phyloP scores from a whole-genome alignment of 148 eudicot species.

The Arbutus unedo region DNA sequence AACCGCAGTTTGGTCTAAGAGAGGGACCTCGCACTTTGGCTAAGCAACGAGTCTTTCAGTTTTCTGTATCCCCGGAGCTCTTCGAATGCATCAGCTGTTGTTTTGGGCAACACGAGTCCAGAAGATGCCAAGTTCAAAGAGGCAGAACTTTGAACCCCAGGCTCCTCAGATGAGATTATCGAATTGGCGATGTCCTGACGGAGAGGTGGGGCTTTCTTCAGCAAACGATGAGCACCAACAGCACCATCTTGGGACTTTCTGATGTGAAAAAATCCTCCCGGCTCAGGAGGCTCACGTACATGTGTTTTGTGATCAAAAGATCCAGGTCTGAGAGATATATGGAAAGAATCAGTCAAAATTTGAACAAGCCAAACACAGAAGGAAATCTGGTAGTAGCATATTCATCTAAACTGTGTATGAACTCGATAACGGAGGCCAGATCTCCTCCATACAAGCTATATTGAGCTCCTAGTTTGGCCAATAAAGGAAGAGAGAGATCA shows the following conservation, averaged over 20 bases:
- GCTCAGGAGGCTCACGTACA: slow-evolving; percentile 26
- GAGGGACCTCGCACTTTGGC: slow-evolving; percentile 34
- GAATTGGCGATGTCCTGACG: slow-evolving; percentile 28
- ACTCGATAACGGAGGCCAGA: neutral
- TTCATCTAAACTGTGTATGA: neutral
- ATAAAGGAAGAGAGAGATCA: neutral
- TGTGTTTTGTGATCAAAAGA: slow-evolving; percentile 40
- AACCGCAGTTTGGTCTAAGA: neutral
- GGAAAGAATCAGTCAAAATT: slow-evolving; percentile 3
- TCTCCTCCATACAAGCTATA: neutral
- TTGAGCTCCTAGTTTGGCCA: neutral
- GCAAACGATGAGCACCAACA: slow-evolving; percentile 51
- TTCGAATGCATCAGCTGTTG: slow-evolving; percentile 65
- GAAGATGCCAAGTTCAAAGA: slow-evolving; percentile 35
- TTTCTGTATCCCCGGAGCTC: slow-evolving; percentile 54
- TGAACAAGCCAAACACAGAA: neutral
- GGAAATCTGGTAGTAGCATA: neutral
- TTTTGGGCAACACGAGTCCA: slow-evolving; percentile 33
- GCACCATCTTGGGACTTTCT: slow-evolving; percentile 50
- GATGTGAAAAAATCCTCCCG: slow-evolving; percentile 28
- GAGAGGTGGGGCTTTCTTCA: slow-evolving; percentile 63
- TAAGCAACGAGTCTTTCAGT: slow-evolving; percentile 51
- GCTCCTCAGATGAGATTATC: slow-evolving; percentile 7
- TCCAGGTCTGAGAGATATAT: slow-evolving; percentile 12
- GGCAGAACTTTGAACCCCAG: slow-evolving; percentile 20